Percentiles rank a stretch among this genome's conserved stretches.
phyloP scores from a whole-genome alignment of 176 grass and related monocot species.

The Paspalum notatum region DNA sequence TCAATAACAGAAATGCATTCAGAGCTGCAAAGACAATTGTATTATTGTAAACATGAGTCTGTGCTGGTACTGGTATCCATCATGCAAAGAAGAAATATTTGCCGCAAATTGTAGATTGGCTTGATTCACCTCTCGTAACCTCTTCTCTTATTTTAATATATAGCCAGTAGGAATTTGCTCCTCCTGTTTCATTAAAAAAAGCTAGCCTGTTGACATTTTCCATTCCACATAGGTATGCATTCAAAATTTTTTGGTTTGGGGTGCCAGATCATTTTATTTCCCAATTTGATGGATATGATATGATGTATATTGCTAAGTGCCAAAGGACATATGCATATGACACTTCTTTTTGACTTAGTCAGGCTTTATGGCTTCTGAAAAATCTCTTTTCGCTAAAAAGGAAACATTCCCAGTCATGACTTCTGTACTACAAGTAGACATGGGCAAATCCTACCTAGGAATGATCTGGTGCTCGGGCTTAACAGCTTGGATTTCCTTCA shows the following conservation, averaged over 20 bases:
- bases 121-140: too few relatives aligned
- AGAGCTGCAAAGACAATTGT: too few relatives aligned
- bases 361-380: background rate
- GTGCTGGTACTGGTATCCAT: too few relatives aligned
- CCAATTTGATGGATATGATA: background rate
- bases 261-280: background rate
- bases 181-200: background rate
- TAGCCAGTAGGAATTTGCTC: too few relatives aligned
- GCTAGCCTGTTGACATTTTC: background rate
- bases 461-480: background rate
- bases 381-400: background rate
- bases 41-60: too few relatives aligned
- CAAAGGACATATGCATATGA: background rate
- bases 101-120: too few relatives aligned
- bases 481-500: background rate
- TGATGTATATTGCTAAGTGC: background rate
- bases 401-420: background rate
- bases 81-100: too few relatives aligned
- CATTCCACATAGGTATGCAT: background rate
- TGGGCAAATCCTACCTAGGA: background rate
- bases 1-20: too few relatives aligned
- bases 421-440: background rate
- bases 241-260: background rate
- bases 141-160: too few relatives aligned
- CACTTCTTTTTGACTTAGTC: background rate